Conservation (phyloP, 257 asterid species). For the Solanum chilense region DNA sequence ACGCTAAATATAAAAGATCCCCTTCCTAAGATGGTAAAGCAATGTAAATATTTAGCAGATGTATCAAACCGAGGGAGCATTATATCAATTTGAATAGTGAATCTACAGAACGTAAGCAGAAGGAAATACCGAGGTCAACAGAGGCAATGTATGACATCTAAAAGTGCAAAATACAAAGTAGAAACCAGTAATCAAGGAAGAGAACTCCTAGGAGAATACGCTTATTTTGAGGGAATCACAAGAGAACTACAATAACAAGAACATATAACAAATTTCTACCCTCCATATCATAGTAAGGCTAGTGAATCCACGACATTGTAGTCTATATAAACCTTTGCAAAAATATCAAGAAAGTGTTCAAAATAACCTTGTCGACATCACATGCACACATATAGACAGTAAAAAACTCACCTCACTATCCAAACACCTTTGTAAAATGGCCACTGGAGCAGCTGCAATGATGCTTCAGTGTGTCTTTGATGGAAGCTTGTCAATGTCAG, state of each 20-base stretch:
- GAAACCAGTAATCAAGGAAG: background rate
- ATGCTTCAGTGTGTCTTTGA: slow-evolving; percentile 13
- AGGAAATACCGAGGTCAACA: background rate
- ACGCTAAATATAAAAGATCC: background rate
- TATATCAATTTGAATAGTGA: background rate
- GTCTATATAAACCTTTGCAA: background rate
- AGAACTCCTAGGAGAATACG: background rate
- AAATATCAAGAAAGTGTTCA: background rate
- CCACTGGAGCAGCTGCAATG: slow-evolving; percentile 11
- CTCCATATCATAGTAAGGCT: background rate
- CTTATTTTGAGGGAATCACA: background rate
- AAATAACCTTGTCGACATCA: background rate
- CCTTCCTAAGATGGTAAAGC: no score
- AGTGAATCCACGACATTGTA: background rate
- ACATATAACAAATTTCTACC: background rate
- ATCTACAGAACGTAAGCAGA: background rate
- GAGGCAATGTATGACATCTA: background rate
- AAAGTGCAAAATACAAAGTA: background rate
- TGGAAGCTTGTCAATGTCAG: slow-evolving; percentile 26
- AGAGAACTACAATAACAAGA: background rate
- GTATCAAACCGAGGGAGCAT: background rate
- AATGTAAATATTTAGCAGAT: no score
- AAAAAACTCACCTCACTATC: background rate
- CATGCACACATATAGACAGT: background rate
- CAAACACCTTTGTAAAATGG: background rate